Evolutionary conservation across 73 alveolate genomes (phyloP).

Genomic region (Symbiodinium pilosum): DNA sequence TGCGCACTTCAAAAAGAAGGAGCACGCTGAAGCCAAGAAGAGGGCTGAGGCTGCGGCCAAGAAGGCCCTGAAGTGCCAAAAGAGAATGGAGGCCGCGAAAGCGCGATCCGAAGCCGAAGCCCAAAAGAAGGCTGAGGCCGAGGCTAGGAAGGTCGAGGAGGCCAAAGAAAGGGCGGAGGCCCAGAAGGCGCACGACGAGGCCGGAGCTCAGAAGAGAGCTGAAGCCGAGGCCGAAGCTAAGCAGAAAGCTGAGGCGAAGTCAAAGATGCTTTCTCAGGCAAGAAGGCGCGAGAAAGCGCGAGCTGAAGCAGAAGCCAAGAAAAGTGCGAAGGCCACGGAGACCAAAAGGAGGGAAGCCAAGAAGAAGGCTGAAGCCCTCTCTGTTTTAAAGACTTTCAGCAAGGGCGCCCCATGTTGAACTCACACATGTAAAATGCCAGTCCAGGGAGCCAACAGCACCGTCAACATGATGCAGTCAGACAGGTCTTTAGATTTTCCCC

Average conservation of each 20-base stretch:
- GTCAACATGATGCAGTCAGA: too few species aligned
- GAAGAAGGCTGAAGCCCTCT: constrained; percentile 41
- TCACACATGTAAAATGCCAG: too few species aligned
- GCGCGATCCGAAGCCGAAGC: background rate
- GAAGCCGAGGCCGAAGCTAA: constrained; percentile 18
- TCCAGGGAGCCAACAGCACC: too few species aligned
- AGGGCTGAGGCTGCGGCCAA: background rate
- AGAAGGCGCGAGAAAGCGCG: background rate
- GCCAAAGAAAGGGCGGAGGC: background rate
- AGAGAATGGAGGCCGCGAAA: background rate
- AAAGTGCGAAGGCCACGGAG: too few species aligned
- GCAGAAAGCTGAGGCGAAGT: constrained; percentile 11
- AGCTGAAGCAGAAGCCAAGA: background rate
- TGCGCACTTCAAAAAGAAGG: background rate
- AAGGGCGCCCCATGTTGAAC: too few species aligned
- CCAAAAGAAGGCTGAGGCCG: background rate
- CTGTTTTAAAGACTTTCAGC: too few species aligned
- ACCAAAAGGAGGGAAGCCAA: too few species aligned
- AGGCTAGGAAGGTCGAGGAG: background rate
- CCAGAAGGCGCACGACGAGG: constrained; percentile 19
- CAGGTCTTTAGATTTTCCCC: too few species aligned
- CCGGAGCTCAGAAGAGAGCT: background rate
- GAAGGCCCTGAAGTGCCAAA: background rate
- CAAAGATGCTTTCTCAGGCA: too few species aligned
- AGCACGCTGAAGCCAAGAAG: background rate